Evolutionary conservation across 2,329 filamentous ascomycete species (phyloP).

Genomic region (Microdochium bolleyi): DNA sequence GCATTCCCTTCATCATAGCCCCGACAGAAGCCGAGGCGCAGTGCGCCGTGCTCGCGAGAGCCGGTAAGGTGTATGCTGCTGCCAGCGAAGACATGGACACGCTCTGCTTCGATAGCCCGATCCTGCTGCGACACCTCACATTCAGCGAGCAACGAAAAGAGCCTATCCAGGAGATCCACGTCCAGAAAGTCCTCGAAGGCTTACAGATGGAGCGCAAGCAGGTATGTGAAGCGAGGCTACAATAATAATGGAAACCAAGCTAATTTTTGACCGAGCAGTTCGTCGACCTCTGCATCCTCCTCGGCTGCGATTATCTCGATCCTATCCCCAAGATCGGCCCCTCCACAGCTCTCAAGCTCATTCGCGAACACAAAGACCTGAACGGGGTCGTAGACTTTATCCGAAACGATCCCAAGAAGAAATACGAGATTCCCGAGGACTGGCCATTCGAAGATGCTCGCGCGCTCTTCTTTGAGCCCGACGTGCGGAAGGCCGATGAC

Average conservation of each 20-base stretch:
- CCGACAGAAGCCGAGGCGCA: constrained; percentile 97
- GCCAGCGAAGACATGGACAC: constrained; percentile 99
- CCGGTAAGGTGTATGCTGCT: constrained; percentile 92
- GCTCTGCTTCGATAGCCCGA: constrained; percentile 86
- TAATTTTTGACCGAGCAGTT: constrained; percentile 49
- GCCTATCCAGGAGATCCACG: constrained; percentile 89
- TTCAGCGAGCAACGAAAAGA: constrained; percentile 97
- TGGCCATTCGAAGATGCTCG: constrained; percentile 94
- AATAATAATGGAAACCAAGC: neutral
- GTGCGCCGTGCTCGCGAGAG: constrained; percentile 81
- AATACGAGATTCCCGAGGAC: constrained; percentile 84
- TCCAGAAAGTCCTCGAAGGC: constrained; percentile 80
- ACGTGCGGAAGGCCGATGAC: constrained; percentile 76
- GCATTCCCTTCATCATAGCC: constrained; percentile 87
- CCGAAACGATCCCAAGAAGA: constrained; percentile 66
- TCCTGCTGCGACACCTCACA: constrained; percentile 85
- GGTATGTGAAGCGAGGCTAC: constrained; percentile 35
- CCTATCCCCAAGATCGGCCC: constrained; percentile 93
- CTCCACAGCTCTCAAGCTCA: constrained; percentile 84
- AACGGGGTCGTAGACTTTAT: constrained; percentile 82
- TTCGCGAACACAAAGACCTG: constrained; percentile 81
- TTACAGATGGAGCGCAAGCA: constrained; percentile 81
- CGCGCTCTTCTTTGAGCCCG: constrained; percentile 83
- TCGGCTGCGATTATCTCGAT: constrained; percentile 96
- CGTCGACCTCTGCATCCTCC: constrained; percentile 93